These are phyloP conservation scores for Talaromyces piceae DNA, from an alignment of 2,329 filamentous ascomycete genomes.

Conservation along the genomic window DNA sequence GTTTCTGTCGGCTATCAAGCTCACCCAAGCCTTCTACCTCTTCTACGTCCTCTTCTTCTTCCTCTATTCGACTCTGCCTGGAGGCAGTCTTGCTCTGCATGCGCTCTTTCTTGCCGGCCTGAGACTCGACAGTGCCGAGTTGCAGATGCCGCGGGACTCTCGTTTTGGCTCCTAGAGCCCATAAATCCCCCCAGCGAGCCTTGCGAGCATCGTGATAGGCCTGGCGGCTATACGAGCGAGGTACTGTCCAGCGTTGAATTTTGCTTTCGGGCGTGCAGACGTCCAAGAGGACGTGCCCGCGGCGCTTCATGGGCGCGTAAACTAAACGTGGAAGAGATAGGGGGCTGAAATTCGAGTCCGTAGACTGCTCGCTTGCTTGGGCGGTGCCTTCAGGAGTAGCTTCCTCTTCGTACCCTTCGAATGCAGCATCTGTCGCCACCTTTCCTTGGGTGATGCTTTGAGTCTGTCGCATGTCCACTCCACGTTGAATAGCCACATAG, in stretches of 20 bases:
- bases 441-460: slow-evolving; percentile 44
- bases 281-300: slow-evolving; percentile 82
- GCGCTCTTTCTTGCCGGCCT: slow-evolving; percentile 34
- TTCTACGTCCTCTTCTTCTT: slow-evolving; percentile 8
- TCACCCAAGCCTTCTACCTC: background rate
- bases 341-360: slow-evolving; percentile 36
- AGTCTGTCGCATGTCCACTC: slow-evolving; percentile 50
- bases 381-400: slow-evolving; percentile 4
- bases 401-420: slow-evolving; percentile 58
- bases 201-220: slow-evolving; percentile 93
- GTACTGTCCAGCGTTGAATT: slow-evolving; percentile 90
- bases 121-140: slow-evolving; percentile 44
- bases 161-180: slow-evolving; percentile 91
- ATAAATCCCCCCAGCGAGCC: slow-evolving; percentile 83
- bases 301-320: slow-evolving; percentile 74
- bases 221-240: slow-evolving; percentile 68
- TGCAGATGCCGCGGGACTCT: slow-evolving; percentile 56
- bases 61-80: slow-evolving; percentile 17
- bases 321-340: slow-evolving; percentile 71
- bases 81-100: slow-evolving; percentile 30
- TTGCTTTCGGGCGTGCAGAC: slow-evolving; percentile 78
- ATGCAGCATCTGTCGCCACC: slow-evolving; percentile 57
- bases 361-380: background rate
- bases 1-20: background rate
- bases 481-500: slow-evolving; percentile 78